These are phyloP conservation scores for Parastagonospora avenae DNA, from an alignment of 2,329 filamentous ascomycete species.

Conservation along the genomic window DNA sequence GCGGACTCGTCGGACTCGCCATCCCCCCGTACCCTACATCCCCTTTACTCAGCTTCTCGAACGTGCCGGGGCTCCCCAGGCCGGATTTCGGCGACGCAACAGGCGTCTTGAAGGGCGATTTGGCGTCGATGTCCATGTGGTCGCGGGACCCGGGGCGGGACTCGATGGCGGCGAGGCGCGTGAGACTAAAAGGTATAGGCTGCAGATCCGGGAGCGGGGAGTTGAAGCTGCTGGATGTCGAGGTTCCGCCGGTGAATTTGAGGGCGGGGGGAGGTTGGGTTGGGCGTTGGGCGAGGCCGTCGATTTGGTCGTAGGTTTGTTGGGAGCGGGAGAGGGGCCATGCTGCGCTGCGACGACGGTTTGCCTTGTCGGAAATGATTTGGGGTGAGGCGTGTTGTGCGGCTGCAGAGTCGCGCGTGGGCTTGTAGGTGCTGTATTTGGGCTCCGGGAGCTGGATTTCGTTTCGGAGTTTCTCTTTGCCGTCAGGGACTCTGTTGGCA, in stretches of 20 bases:
- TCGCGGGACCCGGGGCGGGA: conserved; percentile 41
- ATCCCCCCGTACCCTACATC: conserved; percentile 56
- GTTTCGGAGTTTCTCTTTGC: conserved; percentile 88
- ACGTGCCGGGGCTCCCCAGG: conserved; percentile 45
- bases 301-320: conserved; percentile 32
- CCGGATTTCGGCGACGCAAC: conserved; percentile 24
- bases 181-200: conserved; percentile 58
- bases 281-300: conserved; percentile 27
- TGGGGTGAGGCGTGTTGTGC: conserved; percentile 27
- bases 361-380: conserved; percentile 32
- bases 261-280: conserved; percentile 40
- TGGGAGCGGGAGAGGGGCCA: conserved; percentile 35
- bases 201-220: conserved; percentile 49
- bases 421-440: conserved; percentile 82
- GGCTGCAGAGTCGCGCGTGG: conserved; percentile 52
- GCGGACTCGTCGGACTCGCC: conserved; percentile 60
- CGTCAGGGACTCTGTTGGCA: conserved; percentile 93
- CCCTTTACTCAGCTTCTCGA: conserved; percentile 72
- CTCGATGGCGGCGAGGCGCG: conserved; percentile 33
- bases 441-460: conserved; percentile 91
- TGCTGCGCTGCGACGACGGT: conserved; percentile 40
- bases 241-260: conserved; percentile 38
- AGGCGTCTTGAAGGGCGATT: conserved; percentile 31
- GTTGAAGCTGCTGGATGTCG: conserved; percentile 24
- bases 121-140: conserved; percentile 36